A percentile compares a stretch with the other conserved stretches of the same genome.
These are phyloP conservation scores for Colletotrichum sp. DNA, from an alignment of 2,329 filamentous ascomycete genomes.

Conservation along the genomic window DNA sequence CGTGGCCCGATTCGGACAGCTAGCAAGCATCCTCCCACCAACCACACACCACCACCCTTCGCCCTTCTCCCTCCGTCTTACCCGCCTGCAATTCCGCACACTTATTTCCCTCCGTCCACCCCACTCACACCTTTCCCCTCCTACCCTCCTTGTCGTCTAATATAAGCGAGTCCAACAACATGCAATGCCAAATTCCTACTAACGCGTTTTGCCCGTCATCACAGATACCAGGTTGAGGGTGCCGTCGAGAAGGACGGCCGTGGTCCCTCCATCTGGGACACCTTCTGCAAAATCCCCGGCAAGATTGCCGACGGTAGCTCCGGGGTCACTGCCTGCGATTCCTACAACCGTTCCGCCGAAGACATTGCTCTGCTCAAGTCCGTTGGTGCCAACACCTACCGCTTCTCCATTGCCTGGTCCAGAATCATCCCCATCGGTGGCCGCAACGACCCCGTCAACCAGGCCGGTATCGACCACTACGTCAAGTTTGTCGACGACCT, in stretches of 20 bases:
- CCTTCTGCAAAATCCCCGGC: conserved; percentile 79
- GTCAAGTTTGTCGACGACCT: conserved; percentile 79
- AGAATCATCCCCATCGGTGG: conserved; percentile 87
- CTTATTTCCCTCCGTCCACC: not conserved
- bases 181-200: conserved; percentile 7
- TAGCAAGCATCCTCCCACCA: conserved; percentile 4
- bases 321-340: conserved; percentile 83
- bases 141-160: not conserved
- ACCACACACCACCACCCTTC: not conserved
- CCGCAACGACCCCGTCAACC: conserved; percentile 80
- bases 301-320: conserved; percentile 82
- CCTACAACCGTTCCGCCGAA: conserved; percentile 78
- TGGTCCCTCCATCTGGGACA: conserved; percentile 86
- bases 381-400: conserved; percentile 75
- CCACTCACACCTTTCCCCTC: not conserved
- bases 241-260: conserved; percentile 76
- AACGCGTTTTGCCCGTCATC: not conserved
- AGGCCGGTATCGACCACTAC: conserved; percentile 79
- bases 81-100: not conserved
- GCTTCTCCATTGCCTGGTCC: conserved; percentile 85
- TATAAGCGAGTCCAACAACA: conserved; percentile 1
- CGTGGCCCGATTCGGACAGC: conserved; percentile 11
- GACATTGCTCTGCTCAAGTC: conserved; percentile 80
- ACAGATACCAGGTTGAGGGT: conserved; percentile 88
- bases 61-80: conserved; percentile 9